phyloP scores from a whole-genome alignment of 257 asterid genomes.

The Rubia yunnanensis region DNA sequence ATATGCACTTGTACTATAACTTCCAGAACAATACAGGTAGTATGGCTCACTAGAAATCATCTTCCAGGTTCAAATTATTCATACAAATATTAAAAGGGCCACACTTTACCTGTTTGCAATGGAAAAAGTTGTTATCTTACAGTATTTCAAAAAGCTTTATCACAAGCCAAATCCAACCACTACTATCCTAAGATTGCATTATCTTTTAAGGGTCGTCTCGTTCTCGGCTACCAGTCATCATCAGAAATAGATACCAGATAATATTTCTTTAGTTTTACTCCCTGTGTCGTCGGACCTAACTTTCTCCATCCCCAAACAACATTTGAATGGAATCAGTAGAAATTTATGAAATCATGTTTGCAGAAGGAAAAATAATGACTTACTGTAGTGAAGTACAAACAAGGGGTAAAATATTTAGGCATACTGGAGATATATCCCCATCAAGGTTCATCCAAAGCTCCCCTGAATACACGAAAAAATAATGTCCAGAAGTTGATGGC shows the following conservation, averaged over 20 bases:
- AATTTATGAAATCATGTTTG: background rate
- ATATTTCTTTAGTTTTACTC: background rate
- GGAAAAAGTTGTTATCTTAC: background rate
- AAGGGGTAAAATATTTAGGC: conserved; percentile 69
- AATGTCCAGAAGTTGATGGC: background rate
- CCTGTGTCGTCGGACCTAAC: background rate
- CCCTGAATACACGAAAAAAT: conserved; percentile 36
- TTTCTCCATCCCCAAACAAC: background rate
- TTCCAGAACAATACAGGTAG: background rate
- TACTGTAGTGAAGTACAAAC: conserved; percentile 57
- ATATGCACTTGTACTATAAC: background rate
- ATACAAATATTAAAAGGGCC: background rate
- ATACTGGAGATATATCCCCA: conserved; percentile 83
- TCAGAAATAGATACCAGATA: background rate
- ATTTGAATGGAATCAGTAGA: background rate
- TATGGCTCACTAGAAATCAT: too few relatives aligned
- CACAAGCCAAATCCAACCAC: background rate
- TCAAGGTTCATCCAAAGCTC: conserved; percentile 92
- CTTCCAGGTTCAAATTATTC: background rate
- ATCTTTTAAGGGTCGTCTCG: background rate
- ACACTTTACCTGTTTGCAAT: background rate
- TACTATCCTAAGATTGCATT: background rate
- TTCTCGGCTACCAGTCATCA: conserved; percentile 2
- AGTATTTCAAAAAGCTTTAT: background rate
- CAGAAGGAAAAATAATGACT: conserved; percentile 5